A percentile compares a stretch with the other conserved stretches of the same genome.
These are phyloP conservation scores for Pythium vanterpoolii DNA, from an alignment of 352 stramenopile species.

Conservation along the genomic window DNA sequence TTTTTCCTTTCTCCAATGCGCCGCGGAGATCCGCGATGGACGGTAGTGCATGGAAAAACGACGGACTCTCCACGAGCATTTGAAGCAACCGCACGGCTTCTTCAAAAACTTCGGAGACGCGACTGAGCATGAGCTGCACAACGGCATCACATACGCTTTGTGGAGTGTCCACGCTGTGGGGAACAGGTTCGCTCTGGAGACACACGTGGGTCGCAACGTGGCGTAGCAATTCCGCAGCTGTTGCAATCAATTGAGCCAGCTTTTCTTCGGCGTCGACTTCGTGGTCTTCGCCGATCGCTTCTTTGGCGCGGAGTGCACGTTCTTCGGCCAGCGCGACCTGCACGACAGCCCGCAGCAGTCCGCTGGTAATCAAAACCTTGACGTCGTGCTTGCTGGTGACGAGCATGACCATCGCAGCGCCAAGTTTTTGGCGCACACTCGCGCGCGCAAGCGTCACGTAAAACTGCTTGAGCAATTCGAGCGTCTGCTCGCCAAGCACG, in stretches of 20 bases:
- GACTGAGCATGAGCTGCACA: conserved; percentile 54
- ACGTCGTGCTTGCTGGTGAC: conserved; percentile 43
- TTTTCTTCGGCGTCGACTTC: conserved; percentile 12
- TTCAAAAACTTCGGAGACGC: conserved; percentile 46
- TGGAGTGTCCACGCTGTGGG: background rate
- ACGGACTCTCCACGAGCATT: conserved; percentile 42
- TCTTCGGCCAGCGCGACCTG: conserved; percentile 38
- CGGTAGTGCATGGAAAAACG: conserved; percentile 26
- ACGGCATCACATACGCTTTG: conserved; percentile 38
- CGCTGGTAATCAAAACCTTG: conserved; percentile 36
- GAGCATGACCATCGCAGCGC: conserved; percentile 26
- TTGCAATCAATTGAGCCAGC: conserved; percentile 3
- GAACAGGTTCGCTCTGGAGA: background rate
- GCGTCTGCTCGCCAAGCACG: conserved; percentile 7
- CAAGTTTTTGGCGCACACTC: conserved; percentile 30
- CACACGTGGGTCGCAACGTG: conserved; percentile 28
- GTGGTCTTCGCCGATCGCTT: background rate
- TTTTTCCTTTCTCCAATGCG: conserved; percentile 47
- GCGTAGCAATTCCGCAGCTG: conserved; percentile 9
- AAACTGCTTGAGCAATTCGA: conserved; percentile 69
- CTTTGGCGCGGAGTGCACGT: background rate
- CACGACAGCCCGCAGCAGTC: conserved; percentile 39
- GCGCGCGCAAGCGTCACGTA: conserved; percentile 54
- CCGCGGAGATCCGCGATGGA: conserved; percentile 49
- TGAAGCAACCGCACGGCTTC: conserved; percentile 59